Evolutionary conservation across 306 rosid genomes (phyloP), one percentile per base, ranked within the genome.

Genomic region (Cicer cuneatum): DNA sequence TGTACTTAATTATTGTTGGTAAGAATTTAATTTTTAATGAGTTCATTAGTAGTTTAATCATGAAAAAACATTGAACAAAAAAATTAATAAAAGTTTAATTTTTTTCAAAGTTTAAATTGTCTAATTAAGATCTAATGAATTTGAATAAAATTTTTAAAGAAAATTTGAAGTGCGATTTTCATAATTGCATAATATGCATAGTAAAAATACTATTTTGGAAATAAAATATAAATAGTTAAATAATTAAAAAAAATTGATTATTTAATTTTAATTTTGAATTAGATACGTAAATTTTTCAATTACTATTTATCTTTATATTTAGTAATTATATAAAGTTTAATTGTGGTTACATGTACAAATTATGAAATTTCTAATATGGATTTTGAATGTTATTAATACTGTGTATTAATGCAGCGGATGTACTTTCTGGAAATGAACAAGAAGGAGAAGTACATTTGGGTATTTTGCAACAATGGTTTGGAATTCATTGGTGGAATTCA

Each of bases 401-500:
- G 49, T 56, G 42, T 61, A 6, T 39, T 2, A 29, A 7, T 72
- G 21, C 79, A 94, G 97, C 93, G 57, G 99, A 94, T 45, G 99
- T 92, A 7, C 72, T 90, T 7, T 90, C 95, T 74, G 99, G 96
- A 33, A 88, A 73, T 24, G 73, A 84, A 41, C 38, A 73, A 0
- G 84, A 71, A 42, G 92, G 85, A 49, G 86, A 61, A 35, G 87
- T 81, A 3, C 97, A 90, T 71, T 81, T 90, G 73, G 99, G 99
- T n/a, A 69, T 91, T 79, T 80, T 94, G 83, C 99, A 89, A 73
- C 91, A 92, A 51, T 94, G 90, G 96, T 90, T 90, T 81, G 99
- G 99, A 12, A 13, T 78, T 80, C 96, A 90, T 0, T 92, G 97
- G 96, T 94, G 99, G 99, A 94, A 85, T 66, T 89, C 95, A 3